Evolutionary conservation across 371 early-diverging fungal species (phyloP).

Genomic region (Mucor sp.): DNA sequence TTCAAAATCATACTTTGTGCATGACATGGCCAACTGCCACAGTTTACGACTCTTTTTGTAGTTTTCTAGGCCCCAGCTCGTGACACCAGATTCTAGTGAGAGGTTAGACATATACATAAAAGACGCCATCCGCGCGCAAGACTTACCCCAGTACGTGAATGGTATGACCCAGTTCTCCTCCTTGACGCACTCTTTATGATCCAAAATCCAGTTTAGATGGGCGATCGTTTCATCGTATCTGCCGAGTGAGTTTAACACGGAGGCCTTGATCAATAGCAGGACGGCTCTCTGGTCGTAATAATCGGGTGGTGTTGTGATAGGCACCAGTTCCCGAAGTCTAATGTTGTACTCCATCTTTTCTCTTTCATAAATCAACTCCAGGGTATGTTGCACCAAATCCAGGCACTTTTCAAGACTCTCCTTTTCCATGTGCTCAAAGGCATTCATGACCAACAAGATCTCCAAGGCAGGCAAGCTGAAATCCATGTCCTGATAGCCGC

Average conservation of each 20-base stretch:
- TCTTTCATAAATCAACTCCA: constrained; percentile 49
- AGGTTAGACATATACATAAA: neutral
- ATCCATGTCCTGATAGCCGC: constrained; percentile 61
- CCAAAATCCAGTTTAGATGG: constrained; percentile 63
- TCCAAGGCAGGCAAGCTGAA: constrained; percentile 60
- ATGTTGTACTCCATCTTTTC: constrained; percentile 51
- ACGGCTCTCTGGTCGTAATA: constrained; percentile 51
- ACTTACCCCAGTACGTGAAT: constrained; percentile 67
- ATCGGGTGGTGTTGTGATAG: constrained; percentile 43
- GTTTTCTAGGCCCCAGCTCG: constrained; percentile 54
- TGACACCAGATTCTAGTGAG: constrained; percentile 58
- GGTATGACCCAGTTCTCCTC: constrained; percentile 65
- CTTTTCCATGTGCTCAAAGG: constrained; percentile 56
- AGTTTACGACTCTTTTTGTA: constrained; percentile 46
- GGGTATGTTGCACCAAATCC: constrained; percentile 40
- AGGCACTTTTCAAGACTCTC: constrained; percentile 44
- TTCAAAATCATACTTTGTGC: constrained; percentile 65
- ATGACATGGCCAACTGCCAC: constrained; percentile 58
- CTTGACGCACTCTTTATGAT: constrained; percentile 48
- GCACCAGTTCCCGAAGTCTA: constrained; percentile 44
- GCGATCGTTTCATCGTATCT: constrained; percentile 44
- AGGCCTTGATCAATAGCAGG: constrained; percentile 42
- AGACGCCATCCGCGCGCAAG: neutral
- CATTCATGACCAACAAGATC: constrained; percentile 61
- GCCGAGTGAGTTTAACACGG: constrained; percentile 44